These are phyloP conservation scores for Fraxinus xanthoxyloides DNA, from an alignment of 305 asterid genomes.

Conservation along the genomic window DNA sequence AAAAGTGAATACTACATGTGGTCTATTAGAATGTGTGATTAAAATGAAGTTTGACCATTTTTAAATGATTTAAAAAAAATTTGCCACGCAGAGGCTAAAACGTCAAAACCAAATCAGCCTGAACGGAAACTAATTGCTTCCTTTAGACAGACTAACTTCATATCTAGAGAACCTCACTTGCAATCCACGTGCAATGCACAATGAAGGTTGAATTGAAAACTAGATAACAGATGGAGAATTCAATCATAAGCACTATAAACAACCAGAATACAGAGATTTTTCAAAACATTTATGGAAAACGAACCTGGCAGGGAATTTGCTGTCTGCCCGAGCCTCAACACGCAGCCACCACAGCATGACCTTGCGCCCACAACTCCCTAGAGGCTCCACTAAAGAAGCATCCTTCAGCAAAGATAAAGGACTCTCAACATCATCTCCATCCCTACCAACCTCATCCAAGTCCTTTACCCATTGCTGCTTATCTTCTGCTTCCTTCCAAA, in stretches of 20 bases:
- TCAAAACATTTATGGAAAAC: conserved; percentile 24
- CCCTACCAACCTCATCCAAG: conserved; percentile 45
- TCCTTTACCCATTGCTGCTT: conserved; percentile 77
- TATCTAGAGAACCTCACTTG: not conserved
- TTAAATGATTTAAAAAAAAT: no score
- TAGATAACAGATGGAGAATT: conserved; percentile 9
- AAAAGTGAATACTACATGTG: not conserved
- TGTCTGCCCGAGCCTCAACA: conserved; percentile 90
- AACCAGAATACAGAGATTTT: conserved; percentile 1
- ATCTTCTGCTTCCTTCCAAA: conserved; percentile 66
- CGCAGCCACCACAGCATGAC: conserved; percentile 90
- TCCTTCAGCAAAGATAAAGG: conserved; percentile 74
- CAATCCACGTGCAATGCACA: not conserved
- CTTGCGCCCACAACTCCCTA: conserved; percentile 79
- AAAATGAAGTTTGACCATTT: not conserved
- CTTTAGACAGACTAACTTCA: not conserved
- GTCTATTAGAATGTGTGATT: not conserved
- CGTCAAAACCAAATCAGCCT: not conserved
- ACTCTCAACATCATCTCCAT: conserved; percentile 59
- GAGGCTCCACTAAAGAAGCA: conserved; percentile 76
- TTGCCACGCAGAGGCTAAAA: not conserved
- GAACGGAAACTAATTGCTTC: not conserved
- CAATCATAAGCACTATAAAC: not conserved
- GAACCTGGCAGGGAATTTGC: conserved; percentile 90
- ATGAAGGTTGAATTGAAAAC: not conserved